Conservation (phyloP, 352 stramenopile species). For the Pythium phragmiticola region DNA sequence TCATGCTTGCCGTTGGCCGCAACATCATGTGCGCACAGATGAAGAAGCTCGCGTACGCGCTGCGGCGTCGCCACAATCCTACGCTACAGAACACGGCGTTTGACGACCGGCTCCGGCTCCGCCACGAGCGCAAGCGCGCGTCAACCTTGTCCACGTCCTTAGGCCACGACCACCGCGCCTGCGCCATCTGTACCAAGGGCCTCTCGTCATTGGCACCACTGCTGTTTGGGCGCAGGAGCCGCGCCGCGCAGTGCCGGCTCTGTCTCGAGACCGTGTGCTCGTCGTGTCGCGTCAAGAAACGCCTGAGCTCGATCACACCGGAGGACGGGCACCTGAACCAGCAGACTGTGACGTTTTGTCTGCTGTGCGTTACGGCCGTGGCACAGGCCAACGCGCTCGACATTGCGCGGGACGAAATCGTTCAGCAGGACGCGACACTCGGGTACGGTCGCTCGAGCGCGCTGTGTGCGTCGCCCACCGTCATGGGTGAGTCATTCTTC, state of each 20-base stretch:
- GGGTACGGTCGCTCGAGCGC: slow-evolving; percentile 20
- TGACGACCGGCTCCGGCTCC: slow-evolving; percentile 16
- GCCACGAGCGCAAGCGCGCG: slow-evolving; percentile 18
- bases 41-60: slow-evolving; percentile 44
- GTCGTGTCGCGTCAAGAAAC: slow-evolving; percentile 28
- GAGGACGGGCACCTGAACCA: slow-evolving; percentile 19
- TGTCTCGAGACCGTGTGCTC: slow-evolving; percentile 26
- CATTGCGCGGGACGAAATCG: slow-evolving; percentile 24
- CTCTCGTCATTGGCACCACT: slow-evolving; percentile 21
- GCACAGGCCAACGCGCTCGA: slow-evolving; percentile 24
- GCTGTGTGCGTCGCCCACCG: slow-evolving; percentile 16
- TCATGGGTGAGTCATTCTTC: slow-evolving; percentile 15
- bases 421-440: slow-evolving; percentile 18
- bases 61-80: slow-evolving; percentile 17
- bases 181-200: slow-evolving; percentile 21
- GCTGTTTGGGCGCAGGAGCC: slow-evolving; percentile 17
- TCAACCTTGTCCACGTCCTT: not conserved
- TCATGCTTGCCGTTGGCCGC: slow-evolving; percentile 46
- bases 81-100: slow-evolving; percentile 8
- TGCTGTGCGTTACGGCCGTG: slow-evolving; percentile 23
- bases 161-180: slow-evolving; percentile 5
- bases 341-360: slow-evolving; percentile 24
- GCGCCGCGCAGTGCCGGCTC: slow-evolving; percentile 20
- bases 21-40: slow-evolving; percentile 47
- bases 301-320: slow-evolving; percentile 20